Evolutionary conservation across 805 yeast genomes (phyloP).

Genomic region (Brettanomyces custersianus): DNA sequence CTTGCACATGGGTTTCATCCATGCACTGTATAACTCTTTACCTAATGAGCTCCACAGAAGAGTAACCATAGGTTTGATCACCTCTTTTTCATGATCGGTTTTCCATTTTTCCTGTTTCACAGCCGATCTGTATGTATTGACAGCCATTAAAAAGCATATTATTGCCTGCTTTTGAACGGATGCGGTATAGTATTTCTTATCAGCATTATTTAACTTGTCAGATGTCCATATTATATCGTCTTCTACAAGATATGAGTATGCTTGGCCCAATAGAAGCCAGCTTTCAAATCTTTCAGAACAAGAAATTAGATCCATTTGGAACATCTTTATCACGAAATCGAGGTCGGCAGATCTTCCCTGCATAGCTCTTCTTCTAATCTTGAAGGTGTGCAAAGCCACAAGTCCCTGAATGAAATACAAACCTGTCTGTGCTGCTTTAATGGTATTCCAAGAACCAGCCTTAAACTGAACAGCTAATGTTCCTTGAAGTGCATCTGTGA

Average conservation of each 20-base stretch:
- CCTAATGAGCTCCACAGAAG: conserved; percentile 47
- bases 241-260: conserved; percentile 70
- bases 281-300: conserved; percentile 67
- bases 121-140: conserved; percentile 30
- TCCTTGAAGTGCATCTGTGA: conserved; percentile 49
- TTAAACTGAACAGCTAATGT: conserved; percentile 20
- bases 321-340: conserved; percentile 59
- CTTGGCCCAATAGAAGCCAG: conserved; percentile 79
- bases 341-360: conserved; percentile 79
- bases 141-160: conserved; percentile 67
- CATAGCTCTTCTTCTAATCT: conserved; percentile 60
- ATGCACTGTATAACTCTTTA: conserved; percentile 48
- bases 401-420: conserved; percentile 65
- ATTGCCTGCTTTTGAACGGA: conserved; percentile 59
- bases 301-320: conserved; percentile 58
- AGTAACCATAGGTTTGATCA: conserved; percentile 27
- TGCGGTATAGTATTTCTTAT: conserved; percentile 53
- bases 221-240: conserved; percentile 91
- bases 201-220: conserved; percentile 61
- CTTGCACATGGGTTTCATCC: conserved; percentile 56
- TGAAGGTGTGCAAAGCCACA: conserved; percentile 59
- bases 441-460: conserved; percentile 23
- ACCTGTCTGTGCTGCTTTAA: conserved; percentile 39
- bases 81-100: conserved; percentile 13
- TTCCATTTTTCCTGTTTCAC: conserved; percentile 5